Conservation (phyloP, 805 yeast genomes). For the Metschnikowia reukaufii region DNA sequence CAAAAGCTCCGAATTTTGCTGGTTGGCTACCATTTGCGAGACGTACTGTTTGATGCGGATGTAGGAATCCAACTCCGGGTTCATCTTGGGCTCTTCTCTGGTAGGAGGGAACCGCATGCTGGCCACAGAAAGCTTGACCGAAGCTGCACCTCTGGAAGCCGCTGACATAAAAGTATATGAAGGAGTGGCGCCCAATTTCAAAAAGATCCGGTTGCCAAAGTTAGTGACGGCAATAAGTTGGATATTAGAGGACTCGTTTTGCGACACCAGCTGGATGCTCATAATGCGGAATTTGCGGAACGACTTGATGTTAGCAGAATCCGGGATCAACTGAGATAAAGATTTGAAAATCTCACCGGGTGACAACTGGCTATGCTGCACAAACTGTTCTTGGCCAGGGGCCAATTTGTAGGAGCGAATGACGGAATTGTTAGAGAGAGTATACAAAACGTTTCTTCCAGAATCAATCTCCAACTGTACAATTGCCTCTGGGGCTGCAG, state of each 20-base stretch:
- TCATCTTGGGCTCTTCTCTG: slow-evolving; percentile 40
- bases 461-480: slow-evolving; percentile 70
- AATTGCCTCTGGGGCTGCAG: slow-evolving; percentile 53
- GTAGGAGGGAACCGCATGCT: slow-evolving; percentile 70
- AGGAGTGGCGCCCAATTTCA: slow-evolving; percentile 47
- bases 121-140: slow-evolving; percentile 34
- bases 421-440: slow-evolving; percentile 79
- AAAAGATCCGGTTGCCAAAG: slow-evolving; percentile 77
- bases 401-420: slow-evolving; percentile 73
- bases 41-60: slow-evolving; percentile 42
- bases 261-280: slow-evolving; percentile 60
- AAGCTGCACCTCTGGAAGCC: slow-evolving; percentile 27
- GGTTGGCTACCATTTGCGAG: slow-evolving; percentile 39
- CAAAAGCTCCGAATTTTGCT: slow-evolving; percentile 55
- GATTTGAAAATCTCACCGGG: slow-evolving; percentile 49
- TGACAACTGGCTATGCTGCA: slow-evolving; percentile 37
- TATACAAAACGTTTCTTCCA: slow-evolving; percentile 72
- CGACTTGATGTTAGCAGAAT: slow-evolving; percentile 53
- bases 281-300: slow-evolving; percentile 55
- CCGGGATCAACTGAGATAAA: slow-evolving; percentile 52
- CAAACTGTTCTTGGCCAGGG: slow-evolving; percentile 39
- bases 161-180: slow-evolving; percentile 27
- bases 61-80: slow-evolving; percentile 42
- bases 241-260: slow-evolving; percentile 63
- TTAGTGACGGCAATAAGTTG: slow-evolving; percentile 77